phyloP scores from a whole-genome alignment of 1,284 basidiomycete species.

The Thelephora terrestris region DNA sequence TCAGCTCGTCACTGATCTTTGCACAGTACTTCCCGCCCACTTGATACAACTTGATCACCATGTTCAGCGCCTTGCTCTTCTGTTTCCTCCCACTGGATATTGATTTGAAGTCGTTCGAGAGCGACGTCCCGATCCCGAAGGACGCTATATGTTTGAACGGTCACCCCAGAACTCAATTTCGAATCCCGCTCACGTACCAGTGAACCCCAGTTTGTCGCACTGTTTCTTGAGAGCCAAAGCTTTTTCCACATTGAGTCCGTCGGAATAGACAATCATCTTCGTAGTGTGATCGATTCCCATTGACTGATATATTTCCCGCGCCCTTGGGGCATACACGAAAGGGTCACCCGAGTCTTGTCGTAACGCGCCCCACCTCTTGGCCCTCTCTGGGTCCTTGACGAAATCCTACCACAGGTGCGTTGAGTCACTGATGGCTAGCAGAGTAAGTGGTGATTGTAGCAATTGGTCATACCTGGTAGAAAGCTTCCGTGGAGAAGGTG shows the following conservation, averaged over 20 bases:
- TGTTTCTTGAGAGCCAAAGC: slow-evolving; percentile 62
- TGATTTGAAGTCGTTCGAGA: slow-evolving; percentile 81
- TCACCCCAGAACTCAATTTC: not conserved
- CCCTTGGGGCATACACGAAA: slow-evolving; percentile 61
- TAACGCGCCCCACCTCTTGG: slow-evolving; percentile 66
- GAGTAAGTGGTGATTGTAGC: not conserved
- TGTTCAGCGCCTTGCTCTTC: slow-evolving; percentile 78
- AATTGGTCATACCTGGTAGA: slow-evolving; percentile 52
- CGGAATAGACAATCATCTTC: slow-evolving; percentile 79
- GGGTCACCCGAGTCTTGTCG: slow-evolving; percentile 94
- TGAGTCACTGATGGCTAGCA: not conserved
- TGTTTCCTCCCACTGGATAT: slow-evolving; percentile 41
- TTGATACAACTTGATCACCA: slow-evolving; percentile 83
- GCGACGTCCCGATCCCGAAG: slow-evolving; percentile 86
- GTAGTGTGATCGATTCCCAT: slow-evolving; percentile 54
- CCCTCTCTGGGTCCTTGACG: slow-evolving; percentile 41
- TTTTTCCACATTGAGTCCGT: slow-evolving; percentile 66
- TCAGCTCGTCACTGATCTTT: slow-evolving; percentile 87
- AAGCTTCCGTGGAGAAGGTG: slow-evolving; percentile 80
- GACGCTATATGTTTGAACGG: slow-evolving; percentile 35
- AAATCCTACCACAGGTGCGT: slow-evolving; percentile 42
- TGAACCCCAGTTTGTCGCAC: slow-evolving; percentile 66
- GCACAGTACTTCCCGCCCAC: slow-evolving; percentile 72
- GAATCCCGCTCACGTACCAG: slow-evolving; percentile 32
- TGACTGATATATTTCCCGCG: slow-evolving; percentile 58